Conservation (phyloP, 2,329 filamentous ascomycete genomes). For the Sporothrix dimorphospora region DNA sequence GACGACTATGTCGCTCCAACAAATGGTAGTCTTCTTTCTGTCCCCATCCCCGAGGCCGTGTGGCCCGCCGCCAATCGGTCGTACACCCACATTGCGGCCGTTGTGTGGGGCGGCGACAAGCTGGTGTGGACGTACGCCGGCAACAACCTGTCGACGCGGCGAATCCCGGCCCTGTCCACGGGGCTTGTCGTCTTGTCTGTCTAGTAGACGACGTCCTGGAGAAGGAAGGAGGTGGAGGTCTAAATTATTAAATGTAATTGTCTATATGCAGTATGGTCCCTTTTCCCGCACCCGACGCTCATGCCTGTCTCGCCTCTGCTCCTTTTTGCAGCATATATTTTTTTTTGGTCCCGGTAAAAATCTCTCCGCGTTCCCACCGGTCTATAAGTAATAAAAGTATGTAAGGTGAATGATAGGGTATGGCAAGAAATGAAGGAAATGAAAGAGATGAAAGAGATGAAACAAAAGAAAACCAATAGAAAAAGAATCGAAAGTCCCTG, state of each 20-base stretch:
- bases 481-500: background rate
- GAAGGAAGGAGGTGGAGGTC: too few relatives aligned
- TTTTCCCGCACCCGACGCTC: background rate
- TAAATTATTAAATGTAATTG: background rate
- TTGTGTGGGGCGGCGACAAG: conserved; percentile 33
- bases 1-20: conserved; percentile 1
- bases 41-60: conserved; percentile 24
- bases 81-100: conserved; percentile 1
- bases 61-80: background rate
- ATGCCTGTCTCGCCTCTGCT: background rate
- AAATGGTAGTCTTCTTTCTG: conserved; percentile 4
- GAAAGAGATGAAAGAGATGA: background rate
- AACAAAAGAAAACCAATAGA: background rate
- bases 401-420: background rate
- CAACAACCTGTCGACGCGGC: conserved; percentile 36
- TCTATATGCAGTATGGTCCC: background rate
- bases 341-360: background rate
- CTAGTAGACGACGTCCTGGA: background rate
- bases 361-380: background rate
- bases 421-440: background rate
- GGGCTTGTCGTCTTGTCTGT: conserved; percentile 41
- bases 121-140: conserved; percentile 38
- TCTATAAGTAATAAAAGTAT: background rate
- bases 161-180: conserved; percentile 41
- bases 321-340: background rate